These are phyloP conservation scores for Ceratobasidium sp. DNA, from an alignment of 1,284 basidiomycete genomes.

Conservation along the genomic window DNA sequence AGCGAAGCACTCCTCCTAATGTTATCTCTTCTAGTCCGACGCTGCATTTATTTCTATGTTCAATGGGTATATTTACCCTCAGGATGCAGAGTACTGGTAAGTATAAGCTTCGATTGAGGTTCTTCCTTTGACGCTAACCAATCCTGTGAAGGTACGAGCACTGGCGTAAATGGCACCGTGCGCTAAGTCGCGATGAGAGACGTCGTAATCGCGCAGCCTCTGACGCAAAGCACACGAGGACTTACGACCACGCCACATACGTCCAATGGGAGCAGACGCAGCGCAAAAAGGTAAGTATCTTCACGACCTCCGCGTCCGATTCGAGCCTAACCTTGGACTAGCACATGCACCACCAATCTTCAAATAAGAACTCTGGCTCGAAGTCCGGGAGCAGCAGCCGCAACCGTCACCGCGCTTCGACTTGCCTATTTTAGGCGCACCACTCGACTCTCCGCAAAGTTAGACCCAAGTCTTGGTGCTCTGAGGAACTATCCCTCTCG, in stretches of 20 bases:
- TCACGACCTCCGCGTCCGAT: not conserved
- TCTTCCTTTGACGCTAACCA: not conserved
- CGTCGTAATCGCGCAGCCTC: constrained; percentile 41
- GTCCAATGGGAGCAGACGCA: constrained; percentile 36
- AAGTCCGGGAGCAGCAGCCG: constrained; percentile 24
- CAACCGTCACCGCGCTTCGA: constrained; percentile 37
- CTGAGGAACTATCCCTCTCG: not conserved
- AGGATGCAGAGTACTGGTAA: constrained; percentile 37
- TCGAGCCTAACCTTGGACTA: not conserved
- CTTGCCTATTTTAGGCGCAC: constrained; percentile 39
- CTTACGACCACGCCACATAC: constrained; percentile 32
- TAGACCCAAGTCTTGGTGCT: not conserved
- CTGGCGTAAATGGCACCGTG: constrained; percentile 44
- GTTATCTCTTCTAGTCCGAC: constrained; percentile 22
- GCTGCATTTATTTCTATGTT: constrained; percentile 42
- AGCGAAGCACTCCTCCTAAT: not conserved
- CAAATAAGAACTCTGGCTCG: constrained; percentile 9
- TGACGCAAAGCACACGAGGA: constrained; percentile 30
- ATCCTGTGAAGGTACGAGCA: constrained; percentile 23
- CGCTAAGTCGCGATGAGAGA: constrained; percentile 39
- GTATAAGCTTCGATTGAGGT: not conserved
- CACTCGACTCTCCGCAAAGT: not conserved
- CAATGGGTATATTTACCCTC: constrained; percentile 31
- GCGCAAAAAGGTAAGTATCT: constrained; percentile 25
- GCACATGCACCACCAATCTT: constrained; percentile 18